Conservation (phyloP, 352 stramenopile species). For the Phytopythium boreale region DNA sequence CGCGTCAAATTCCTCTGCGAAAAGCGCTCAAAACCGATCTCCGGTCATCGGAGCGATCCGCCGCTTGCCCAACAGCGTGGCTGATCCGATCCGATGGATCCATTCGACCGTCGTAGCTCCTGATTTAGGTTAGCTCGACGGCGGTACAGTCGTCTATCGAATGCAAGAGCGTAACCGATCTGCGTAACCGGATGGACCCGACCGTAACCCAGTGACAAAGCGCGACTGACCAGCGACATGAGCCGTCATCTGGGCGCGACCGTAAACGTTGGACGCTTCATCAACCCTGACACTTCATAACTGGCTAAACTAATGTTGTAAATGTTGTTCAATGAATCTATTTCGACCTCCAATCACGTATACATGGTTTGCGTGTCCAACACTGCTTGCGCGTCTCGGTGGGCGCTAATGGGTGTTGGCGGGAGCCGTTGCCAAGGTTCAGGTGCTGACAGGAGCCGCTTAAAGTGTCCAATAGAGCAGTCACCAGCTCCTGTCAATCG, state of each 20-base stretch:
- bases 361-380: neutral
- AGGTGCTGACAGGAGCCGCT: neutral
- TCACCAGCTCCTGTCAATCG: neutral
- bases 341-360: neutral
- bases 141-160: neutral
- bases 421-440: neutral
- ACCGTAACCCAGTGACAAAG: constrained; percentile 1
- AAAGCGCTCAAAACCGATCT: no score
- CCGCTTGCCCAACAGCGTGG: no score
- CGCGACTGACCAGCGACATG: constrained; percentile 2
- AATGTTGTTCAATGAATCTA: neutral
- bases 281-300: neutral
- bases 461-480: neutral
- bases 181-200: neutral
- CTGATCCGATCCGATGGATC: no score
- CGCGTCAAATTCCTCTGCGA: no score
- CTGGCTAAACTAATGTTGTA: neutral
- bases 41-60: no score
- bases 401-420: neutral
- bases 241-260: neutral
- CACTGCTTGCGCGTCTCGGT: constrained; percentile 1
- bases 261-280: neutral
- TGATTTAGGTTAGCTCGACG: no score
- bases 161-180: neutral
- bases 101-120: no score